A percentile compares a stretch with the other conserved stretches of the same genome.
phyloP scores from a whole-genome alignment of 2,329 filamentous ascomycete genomes.

The Aspergillus ochraceus region DNA sequence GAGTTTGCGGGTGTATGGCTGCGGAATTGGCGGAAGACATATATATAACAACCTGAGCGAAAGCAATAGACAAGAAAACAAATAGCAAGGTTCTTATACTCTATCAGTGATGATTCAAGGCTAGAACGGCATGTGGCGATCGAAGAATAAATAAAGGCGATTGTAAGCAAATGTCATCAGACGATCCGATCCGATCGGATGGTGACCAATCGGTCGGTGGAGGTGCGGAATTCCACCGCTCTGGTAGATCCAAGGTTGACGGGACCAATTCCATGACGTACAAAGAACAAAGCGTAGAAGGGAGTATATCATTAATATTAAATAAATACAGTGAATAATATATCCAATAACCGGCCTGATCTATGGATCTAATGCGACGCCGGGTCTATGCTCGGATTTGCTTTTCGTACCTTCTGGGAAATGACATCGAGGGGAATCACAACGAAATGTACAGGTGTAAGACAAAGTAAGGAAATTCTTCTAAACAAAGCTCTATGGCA shows the following conservation, averaged over 20 bases:
- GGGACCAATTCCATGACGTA: too few species aligned
- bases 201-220: constrained; percentile 3
- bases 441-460: constrained; percentile 1
- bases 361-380: not conserved
- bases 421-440: constrained; percentile 9
- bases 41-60: constrained; percentile 2
- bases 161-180: constrained; percentile 4
- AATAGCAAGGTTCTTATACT: not conserved
- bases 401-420: constrained; percentile 2
- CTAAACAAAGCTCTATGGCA: not conserved
- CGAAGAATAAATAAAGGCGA: not conserved
- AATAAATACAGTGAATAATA: not conserved
- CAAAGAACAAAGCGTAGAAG: too few species aligned
- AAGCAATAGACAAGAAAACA: not conserved
- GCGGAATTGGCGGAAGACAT: constrained; percentile 24
- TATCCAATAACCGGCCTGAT: not conserved
- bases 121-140: too few species aligned
- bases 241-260: not conserved
- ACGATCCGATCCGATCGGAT: constrained; percentile 12
- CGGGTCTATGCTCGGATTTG: not conserved
- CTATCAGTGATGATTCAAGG: not conserved
- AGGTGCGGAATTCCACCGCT: constrained; percentile 25
- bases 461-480: not conserved
- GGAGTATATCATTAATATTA: not conserved
- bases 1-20: not conserved